Percentiles rank a stretch among this genome's conserved stretches.
Conservation (phyloP, 176 grass and related monocot species). For the Pharus latifolius region DNA sequence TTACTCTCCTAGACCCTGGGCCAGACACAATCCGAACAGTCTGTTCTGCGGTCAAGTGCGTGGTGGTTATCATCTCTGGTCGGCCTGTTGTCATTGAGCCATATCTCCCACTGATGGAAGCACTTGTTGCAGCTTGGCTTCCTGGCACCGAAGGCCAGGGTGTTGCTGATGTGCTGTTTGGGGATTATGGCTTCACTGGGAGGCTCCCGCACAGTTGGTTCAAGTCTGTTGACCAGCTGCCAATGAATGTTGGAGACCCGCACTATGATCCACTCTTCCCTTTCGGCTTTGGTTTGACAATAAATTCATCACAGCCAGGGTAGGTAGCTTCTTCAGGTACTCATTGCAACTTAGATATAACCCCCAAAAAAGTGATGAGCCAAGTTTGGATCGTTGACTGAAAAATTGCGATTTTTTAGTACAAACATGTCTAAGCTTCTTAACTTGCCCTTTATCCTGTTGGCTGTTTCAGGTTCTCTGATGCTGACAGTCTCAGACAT, state of each 20-base stretch:
- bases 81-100: constrained; percentile 75
- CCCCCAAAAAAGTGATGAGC: too few relatives aligned
- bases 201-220: constrained; percentile 75
- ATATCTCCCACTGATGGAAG: constrained; percentile 74
- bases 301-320: constrained; percentile 43
- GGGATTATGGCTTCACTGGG: constrained; percentile 79
- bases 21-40: constrained; percentile 66
- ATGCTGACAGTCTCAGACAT: too few relatives aligned
- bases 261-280: constrained; percentile 91
- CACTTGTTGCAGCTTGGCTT: constrained; percentile 89
- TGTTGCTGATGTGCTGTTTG: constrained; percentile 73
- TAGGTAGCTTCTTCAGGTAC: constrained; percentile 18
- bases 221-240: constrained; percentile 70
- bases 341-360: neutral
- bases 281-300: constrained; percentile 69
- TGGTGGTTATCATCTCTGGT: constrained; percentile 65
- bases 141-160: constrained; percentile 84
- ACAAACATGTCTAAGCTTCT: too few relatives aligned
- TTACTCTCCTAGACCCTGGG: constrained; percentile 77
- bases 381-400: too few relatives aligned
- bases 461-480: too few relatives aligned
- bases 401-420: too few relatives aligned
- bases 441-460: too few relatives aligned
- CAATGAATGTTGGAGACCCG: constrained; percentile 70
- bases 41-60: constrained; percentile 64